These are phyloP conservation scores for Tolypocladium tropicale DNA, from an alignment of 2,329 filamentous ascomycete species.

Conservation along the genomic window DNA sequence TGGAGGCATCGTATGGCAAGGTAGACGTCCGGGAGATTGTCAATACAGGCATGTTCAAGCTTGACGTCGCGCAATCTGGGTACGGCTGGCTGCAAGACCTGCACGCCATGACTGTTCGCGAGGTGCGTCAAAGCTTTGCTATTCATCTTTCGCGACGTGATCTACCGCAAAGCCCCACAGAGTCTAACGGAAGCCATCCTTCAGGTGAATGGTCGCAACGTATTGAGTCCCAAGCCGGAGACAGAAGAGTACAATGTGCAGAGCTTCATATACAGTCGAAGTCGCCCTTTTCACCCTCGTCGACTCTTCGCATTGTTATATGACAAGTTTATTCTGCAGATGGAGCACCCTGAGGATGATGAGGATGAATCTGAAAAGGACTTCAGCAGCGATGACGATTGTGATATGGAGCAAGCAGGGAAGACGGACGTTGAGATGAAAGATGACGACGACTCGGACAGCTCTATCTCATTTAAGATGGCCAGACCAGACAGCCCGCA, in stretches of 20 bases:
- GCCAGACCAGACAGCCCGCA: not conserved
- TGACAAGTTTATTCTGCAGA: slow-evolving; percentile 40
- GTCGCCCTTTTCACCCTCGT: slow-evolving; percentile 41
- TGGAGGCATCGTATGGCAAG: slow-evolving; percentile 48
- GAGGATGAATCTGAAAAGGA: slow-evolving; percentile 23
- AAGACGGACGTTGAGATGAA: slow-evolving; percentile 11
- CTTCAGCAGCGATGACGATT: slow-evolving; percentile 19
- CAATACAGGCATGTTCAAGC: slow-evolving; percentile 54
- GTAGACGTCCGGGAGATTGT: slow-evolving; percentile 54
- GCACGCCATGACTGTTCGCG: slow-evolving; percentile 54
- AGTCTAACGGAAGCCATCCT: not conserved
- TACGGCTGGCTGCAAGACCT: slow-evolving; percentile 62
- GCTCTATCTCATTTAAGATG: not conserved
- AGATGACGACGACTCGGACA: slow-evolving; percentile 4
- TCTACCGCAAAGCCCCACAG: not conserved
- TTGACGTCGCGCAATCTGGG: slow-evolving; percentile 52
- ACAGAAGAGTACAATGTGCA: slow-evolving; percentile 64
- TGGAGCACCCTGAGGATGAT: slow-evolving; percentile 28
- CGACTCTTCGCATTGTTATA: slow-evolving; percentile 34
- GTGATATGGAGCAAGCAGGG: slow-evolving; percentile 8
- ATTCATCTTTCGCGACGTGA: not conserved
- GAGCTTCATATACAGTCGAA: slow-evolving; percentile 58
- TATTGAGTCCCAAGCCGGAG: slow-evolving; percentile 56
- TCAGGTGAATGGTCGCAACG: slow-evolving; percentile 36
- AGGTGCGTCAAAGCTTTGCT: slow-evolving; percentile 23